Percentiles rank a stretch among this genome's conserved stretches.
These are phyloP conservation scores for Citrus reticulata DNA, from an alignment of 345 rosid genomes.

Conservation along the genomic window DNA sequence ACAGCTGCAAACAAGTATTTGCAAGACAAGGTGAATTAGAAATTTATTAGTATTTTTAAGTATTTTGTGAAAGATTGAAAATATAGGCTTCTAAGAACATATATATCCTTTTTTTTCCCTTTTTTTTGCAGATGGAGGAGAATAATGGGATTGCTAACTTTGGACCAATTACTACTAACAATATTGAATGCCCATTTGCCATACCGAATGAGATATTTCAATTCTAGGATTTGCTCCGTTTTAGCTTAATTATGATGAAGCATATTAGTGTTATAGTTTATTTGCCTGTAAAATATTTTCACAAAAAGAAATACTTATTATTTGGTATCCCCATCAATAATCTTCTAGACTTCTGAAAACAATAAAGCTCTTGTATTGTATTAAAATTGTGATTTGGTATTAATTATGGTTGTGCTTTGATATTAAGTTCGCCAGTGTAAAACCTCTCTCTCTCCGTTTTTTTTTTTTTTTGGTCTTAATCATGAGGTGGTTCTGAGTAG, in stretches of 20 bases:
- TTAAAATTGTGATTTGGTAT: background rate
- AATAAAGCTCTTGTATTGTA: background rate
- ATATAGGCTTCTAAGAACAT: background rate
- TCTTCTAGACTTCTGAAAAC: background rate
- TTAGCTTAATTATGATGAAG: constrained; percentile 3
- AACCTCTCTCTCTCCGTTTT: background rate
- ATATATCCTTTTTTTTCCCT: background rate
- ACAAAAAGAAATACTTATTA: background rate
- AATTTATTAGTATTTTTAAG: background rate
- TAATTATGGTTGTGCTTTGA: background rate
- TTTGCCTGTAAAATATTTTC: background rate
- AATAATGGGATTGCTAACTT: constrained; percentile 40
- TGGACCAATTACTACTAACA: constrained; percentile 32
- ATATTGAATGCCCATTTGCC: constrained; percentile 57
- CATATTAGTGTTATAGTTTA: background rate
- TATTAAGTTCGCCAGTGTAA: background rate
- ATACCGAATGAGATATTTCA: constrained; percentile 60
- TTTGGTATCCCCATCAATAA: background rate
- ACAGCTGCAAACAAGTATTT: constrained; percentile 68
- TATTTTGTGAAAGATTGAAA: background rate
- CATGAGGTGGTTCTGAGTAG: rapidly evolving
- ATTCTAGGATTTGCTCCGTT: constrained; percentile 23
- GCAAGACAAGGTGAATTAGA: constrained; percentile 61
- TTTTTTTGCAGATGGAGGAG: constrained; percentile 57
- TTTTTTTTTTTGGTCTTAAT: no score